These are phyloP conservation scores for Arthrobotrys pseudoclavata DNA, from an alignment of 2,329 filamentous ascomycete genomes.

Conservation along the genomic window DNA sequence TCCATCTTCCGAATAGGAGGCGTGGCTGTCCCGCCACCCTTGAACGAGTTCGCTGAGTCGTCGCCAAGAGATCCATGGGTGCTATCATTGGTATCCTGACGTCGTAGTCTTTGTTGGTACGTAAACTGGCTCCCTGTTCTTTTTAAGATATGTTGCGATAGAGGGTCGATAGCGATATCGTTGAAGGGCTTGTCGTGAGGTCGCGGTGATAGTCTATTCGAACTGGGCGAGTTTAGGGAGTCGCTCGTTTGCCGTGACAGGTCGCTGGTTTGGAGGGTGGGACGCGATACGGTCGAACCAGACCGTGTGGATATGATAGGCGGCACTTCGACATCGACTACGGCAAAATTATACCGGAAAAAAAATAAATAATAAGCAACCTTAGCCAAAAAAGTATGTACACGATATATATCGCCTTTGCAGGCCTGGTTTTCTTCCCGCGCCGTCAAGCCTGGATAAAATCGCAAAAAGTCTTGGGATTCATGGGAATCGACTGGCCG, in stretches of 20 bases:
- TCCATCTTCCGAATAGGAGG: conserved; percentile 46
- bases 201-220: conserved; percentile 38
- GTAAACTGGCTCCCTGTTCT: conserved; percentile 44
- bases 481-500: conserved; percentile 49
- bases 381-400: conserved; percentile 20
- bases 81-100: conserved; percentile 57
- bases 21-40: conserved; percentile 44
- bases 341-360: conserved; percentile 1
- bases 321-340: conserved; percentile 31
- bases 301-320: conserved; percentile 27
- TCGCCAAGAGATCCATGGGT: conserved; percentile 49
- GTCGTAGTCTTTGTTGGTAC: conserved; percentile 39
- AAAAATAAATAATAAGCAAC: conserved; percentile 6
- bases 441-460: conserved; percentile 54
- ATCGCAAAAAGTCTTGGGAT: conserved; percentile 53
- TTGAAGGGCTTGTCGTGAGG: conserved; percentile 38
- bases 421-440: not conserved
- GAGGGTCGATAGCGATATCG: conserved; percentile 49
- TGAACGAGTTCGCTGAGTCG: conserved; percentile 44
- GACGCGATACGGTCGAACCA: conserved; percentile 23
- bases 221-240: conserved; percentile 41
- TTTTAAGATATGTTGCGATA: conserved; percentile 50
- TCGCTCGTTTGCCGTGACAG: conserved; percentile 52
- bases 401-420: not conserved
- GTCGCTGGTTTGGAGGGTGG: conserved; percentile 45